Conservation (phyloP, 768 basidiomycete species). For the Pulveroboletus ravenelii region DNA sequence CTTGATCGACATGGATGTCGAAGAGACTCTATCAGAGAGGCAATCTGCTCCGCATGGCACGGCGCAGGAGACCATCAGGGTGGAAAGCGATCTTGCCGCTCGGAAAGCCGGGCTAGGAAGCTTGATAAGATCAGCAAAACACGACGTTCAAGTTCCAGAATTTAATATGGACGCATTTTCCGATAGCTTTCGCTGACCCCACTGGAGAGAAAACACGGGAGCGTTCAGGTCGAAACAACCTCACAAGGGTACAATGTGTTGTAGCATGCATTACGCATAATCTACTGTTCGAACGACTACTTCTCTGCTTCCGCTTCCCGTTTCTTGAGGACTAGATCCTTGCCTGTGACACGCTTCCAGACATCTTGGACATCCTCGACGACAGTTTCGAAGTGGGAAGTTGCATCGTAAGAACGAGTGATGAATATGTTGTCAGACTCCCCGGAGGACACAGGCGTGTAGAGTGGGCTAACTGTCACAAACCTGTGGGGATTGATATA, state of each 20-base stretch:
- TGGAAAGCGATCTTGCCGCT: conserved; percentile 56
- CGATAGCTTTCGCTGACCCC: conserved; percentile 18
- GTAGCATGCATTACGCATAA: conserved; percentile 5
- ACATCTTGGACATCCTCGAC: conserved; percentile 97
- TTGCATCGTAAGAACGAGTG: conserved; percentile 97
- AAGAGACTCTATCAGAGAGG: conserved; percentile 51
- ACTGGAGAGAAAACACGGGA: background rate
- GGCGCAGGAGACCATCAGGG: conserved; percentile 32
- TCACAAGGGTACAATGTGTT: conserved; percentile 9
- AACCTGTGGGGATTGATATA: conserved; percentile 51
- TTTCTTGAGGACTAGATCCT: conserved; percentile 82
- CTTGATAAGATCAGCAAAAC: conserved; percentile 87
- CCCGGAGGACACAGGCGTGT: conserved; percentile 83
- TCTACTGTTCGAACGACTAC: conserved; percentile 20
- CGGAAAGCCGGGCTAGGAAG: conserved; percentile 74
- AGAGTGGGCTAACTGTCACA: conserved; percentile 81
- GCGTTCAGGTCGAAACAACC: conserved; percentile 4
- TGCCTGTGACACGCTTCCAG: conserved; percentile 82
- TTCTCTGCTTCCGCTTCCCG: conserved; percentile 66
- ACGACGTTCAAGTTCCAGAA: conserved; percentile 79
- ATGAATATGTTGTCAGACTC: conserved; percentile 89
- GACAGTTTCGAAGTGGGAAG: conserved; percentile 98
- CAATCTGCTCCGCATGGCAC: conserved; percentile 24
- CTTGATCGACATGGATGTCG: conserved; percentile 85
- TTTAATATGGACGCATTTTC: conserved; percentile 83